phyloP scores from a whole-genome alignment of 2,329 filamentous ascomycete genomes.

The Verticillium nonalfalfae region DNA sequence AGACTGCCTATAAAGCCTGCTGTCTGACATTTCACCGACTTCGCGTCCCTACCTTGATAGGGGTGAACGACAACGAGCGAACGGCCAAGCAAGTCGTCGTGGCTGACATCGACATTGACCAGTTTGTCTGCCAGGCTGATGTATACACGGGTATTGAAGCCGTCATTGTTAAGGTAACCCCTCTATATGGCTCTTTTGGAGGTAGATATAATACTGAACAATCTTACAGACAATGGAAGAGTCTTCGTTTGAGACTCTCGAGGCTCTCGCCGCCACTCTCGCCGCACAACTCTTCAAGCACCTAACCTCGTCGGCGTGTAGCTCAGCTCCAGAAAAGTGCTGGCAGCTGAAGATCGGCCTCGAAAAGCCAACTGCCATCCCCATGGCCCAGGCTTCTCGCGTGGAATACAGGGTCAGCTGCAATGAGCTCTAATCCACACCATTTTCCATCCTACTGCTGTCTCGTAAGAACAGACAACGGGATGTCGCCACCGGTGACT shows the following conservation, averaged over 20 bases:
- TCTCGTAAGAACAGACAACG: slow-evolving; percentile 44
- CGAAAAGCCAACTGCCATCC: slow-evolving; percentile 69
- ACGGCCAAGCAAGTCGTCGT: slow-evolving; percentile 59
- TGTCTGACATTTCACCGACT: slow-evolving; percentile 48
- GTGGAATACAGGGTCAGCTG: slow-evolving; percentile 41
- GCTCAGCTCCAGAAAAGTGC: slow-evolving; percentile 12
- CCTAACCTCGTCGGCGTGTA: slow-evolving; percentile 14
- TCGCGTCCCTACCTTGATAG: slow-evolving; percentile 61
- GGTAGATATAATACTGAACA: not conserved
- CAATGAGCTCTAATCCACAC: not conserved
- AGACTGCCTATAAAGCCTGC: not conserved
- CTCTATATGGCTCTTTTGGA: not conserved
- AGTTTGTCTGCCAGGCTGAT: slow-evolving; percentile 35
- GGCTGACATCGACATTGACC: slow-evolving; percentile 56
- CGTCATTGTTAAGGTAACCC: slow-evolving; percentile 53
- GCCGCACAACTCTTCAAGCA: slow-evolving; percentile 22
- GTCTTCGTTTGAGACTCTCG: slow-evolving; percentile 57
- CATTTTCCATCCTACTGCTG: not conserved
- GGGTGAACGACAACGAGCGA: slow-evolving; percentile 68
- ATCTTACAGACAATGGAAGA: slow-evolving; percentile 41
- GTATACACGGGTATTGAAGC: slow-evolving; percentile 50
- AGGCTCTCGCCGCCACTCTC: slow-evolving; percentile 49
- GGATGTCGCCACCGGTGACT: slow-evolving; percentile 69
- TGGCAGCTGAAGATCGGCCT: slow-evolving; percentile 55
- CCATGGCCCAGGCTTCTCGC: slow-evolving; percentile 63